Percentiles rank a stretch among this genome's conserved stretches.
phyloP scores from a whole-genome alignment of 441 rosid genomes.

The Adansonia gregorii region DNA sequence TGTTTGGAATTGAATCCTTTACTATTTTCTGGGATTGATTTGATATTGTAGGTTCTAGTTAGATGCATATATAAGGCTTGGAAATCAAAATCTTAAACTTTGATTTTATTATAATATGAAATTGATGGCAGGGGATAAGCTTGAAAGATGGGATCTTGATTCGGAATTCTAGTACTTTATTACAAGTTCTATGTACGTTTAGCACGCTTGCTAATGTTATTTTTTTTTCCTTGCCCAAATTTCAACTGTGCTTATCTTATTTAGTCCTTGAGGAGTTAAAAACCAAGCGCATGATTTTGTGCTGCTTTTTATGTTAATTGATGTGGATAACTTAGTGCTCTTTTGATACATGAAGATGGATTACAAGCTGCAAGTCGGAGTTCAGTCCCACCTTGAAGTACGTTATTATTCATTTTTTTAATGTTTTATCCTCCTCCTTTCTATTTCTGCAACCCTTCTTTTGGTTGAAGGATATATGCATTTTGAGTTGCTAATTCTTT shows the following conservation, averaged over 20 bases:
- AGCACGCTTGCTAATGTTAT: background rate
- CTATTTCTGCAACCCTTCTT: slow-evolving; percentile 11
- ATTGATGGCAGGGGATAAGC: background rate
- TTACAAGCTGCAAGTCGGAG: slow-evolving; percentile 44
- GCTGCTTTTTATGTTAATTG: slow-evolving; percentile 18
- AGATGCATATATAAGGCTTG: background rate
- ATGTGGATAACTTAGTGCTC: slow-evolving; percentile 3
- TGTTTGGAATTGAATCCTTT: slow-evolving; percentile 11
- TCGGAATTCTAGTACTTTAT: background rate
- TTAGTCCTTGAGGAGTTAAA: slow-evolving; percentile 17
- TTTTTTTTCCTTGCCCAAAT: background rate
- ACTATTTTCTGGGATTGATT: background rate
- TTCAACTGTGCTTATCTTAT: background rate
- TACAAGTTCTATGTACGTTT: background rate
- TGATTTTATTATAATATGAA: background rate
- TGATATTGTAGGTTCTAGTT: background rate
- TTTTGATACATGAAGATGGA: slow-evolving; percentile 45
- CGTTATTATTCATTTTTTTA: slow-evolving; percentile 23
- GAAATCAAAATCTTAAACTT: background rate
- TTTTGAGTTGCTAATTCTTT: slow-evolving; percentile 10
- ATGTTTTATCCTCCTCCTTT: background rate
- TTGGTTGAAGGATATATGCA: slow-evolving; percentile 2
- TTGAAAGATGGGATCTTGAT: slow-evolving; percentile 21
- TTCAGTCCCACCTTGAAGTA: slow-evolving; percentile 67
- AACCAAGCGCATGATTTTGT: background rate